Percentiles rank a stretch among this genome's conserved stretches.
These are phyloP conservation scores for Flagelloscypha sp. DNA, from an alignment of 768 basidiomycete species.

Conservation along the genomic window DNA sequence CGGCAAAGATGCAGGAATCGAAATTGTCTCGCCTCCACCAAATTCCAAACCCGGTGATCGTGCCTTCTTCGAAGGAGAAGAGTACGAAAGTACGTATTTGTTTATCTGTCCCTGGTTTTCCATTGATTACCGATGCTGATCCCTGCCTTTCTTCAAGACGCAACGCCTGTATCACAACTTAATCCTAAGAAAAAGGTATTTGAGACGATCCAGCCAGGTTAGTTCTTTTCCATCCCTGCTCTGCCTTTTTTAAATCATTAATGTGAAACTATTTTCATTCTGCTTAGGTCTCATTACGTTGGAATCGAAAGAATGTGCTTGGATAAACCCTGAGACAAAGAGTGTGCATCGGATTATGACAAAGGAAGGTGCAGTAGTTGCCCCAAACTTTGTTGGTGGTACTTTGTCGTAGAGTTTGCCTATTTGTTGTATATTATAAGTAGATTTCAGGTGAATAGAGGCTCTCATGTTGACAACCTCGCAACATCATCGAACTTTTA, in stretches of 20 bases:
- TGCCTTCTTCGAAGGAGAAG: constrained; percentile 88
- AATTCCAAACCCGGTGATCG: constrained; percentile 86
- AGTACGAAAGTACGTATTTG: constrained; percentile 65
- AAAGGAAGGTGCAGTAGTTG: constrained; percentile 70
- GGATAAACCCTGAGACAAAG: constrained; percentile 81
- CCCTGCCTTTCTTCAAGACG: constrained; percentile 37
- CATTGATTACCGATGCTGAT: constrained; percentile 3
- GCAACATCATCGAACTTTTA: no score
- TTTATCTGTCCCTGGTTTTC: background rate
- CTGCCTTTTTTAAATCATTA: background rate
- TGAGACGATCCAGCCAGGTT: constrained; percentile 90
- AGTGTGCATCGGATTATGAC: constrained; percentile 80
- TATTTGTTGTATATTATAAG: no score
- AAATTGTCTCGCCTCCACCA: constrained; percentile 82
- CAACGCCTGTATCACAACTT: constrained; percentile 68
- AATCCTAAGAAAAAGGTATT: constrained; percentile 99
- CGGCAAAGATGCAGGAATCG: constrained; percentile 83
- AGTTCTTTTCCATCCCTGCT: constrained; percentile 7
- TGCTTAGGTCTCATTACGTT: constrained; percentile 82
- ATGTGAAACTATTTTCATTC: no score
- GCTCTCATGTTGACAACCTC: no score
- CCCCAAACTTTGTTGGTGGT: constrained; percentile 80
- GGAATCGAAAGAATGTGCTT: constrained; percentile 81
- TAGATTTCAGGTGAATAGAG: no score
- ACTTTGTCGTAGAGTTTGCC: constrained; percentile 85